Percentiles rank a stretch among this genome's conserved stretches.
Conservation (phyloP, 257 asterid genomes). For the Solanum peruvianum region DNA sequence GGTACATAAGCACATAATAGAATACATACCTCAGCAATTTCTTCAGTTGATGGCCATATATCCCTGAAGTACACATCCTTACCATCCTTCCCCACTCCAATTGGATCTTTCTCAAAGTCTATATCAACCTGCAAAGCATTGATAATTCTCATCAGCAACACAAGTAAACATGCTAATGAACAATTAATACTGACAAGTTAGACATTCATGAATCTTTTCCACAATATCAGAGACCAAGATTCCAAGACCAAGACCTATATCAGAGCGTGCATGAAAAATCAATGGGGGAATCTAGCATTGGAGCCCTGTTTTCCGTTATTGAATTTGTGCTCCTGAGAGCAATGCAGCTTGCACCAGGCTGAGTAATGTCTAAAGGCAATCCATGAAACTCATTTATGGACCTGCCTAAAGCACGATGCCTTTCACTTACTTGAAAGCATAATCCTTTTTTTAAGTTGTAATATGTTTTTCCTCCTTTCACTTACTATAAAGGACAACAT, state of each 20-base stretch:
- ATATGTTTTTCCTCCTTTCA: background rate
- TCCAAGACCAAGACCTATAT: background rate
- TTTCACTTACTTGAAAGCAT: background rate
- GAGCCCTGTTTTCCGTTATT: background rate
- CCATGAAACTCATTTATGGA: background rate
- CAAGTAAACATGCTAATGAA: background rate
- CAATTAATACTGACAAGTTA: background rate
- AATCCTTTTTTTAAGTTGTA: background rate
- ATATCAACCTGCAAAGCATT: conserved; percentile 59
- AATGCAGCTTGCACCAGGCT: background rate
- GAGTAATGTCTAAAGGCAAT: background rate
- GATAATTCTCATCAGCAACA: background rate
- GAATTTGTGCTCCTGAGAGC: background rate
- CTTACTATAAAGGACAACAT: background rate
- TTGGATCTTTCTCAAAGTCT: conserved; percentile 89
- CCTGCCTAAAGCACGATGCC: background rate
- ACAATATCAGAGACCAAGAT: background rate
- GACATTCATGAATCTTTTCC: background rate
- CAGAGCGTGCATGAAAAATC: background rate
- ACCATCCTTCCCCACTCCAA: conserved; percentile 83
- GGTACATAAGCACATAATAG: background rate
- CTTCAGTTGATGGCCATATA: conserved; percentile 91
- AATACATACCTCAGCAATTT: conserved; percentile 67
- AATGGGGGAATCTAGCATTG: background rate
- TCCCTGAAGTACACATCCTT: conserved; percentile 76